Conservation (phyloP, 768 basidiomycete species). For the Hemileccinum rubropunctum region DNA sequence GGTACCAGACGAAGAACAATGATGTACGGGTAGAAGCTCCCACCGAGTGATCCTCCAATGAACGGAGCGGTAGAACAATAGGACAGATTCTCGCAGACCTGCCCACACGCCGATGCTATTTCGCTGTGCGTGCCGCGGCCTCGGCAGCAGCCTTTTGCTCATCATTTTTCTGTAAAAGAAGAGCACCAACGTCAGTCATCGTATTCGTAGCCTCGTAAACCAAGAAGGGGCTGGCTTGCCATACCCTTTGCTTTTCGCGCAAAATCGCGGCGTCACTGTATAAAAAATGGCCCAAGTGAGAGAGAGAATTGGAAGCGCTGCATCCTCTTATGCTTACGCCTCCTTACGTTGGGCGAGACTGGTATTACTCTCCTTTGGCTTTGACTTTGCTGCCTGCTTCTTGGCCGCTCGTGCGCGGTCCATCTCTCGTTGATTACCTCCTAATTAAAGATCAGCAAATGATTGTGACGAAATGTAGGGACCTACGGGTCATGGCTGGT, state of each 20-base stretch:
- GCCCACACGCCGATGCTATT: conserved; percentile 35
- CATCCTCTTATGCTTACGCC: conserved; percentile 48
- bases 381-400: conserved; percentile 55
- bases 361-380: conserved; percentile 68
- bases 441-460: conserved; percentile 37
- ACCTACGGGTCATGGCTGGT: conserved; percentile 55
- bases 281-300: conserved; percentile 24
- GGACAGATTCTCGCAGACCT: conserved; percentile 17
- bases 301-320: conserved; percentile 15
- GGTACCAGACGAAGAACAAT: conserved; percentile 9
- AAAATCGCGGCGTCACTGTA: conserved; percentile 72
- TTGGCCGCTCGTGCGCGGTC: conserved; percentile 75
- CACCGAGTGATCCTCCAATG: conserved; percentile 13
- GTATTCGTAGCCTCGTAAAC: neutral
- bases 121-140: conserved; percentile 10
- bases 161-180: conserved; percentile 48
- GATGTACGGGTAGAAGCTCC: conserved; percentile 13
- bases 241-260: conserved; percentile 77
- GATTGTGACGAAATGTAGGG: neutral
- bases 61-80: neutral
- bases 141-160: conserved; percentile 42
- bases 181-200: conserved; percentile 6
- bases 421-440: conserved; percentile 79
- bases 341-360: conserved; percentile 70
- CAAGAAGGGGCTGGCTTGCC: conserved; percentile 6